phyloP scores from a whole-genome alignment of 2,329 filamentous ascomycete species.

The Arthrobotrys megalospora region DNA sequence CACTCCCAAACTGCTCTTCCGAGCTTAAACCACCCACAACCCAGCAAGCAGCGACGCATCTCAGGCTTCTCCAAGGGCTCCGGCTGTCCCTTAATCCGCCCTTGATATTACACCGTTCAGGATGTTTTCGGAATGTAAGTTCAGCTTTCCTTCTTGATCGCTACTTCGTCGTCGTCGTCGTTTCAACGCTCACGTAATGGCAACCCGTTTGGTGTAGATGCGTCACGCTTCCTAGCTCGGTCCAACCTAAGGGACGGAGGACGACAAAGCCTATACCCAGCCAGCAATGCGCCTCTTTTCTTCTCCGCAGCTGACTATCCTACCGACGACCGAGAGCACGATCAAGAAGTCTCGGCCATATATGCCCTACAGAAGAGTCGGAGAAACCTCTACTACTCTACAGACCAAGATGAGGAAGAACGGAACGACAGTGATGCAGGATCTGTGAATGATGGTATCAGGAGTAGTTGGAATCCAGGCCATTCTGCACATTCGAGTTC shows the following conservation, averaged over 20 bases:
- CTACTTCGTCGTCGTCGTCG: slow-evolving; percentile 1
- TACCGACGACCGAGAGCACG: slow-evolving; percentile 91
- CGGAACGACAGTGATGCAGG: slow-evolving; percentile 64
- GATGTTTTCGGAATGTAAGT: slow-evolving; percentile 94
- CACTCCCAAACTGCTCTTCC: slow-evolving; percentile 18
- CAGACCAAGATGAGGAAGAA: slow-evolving; percentile 76
- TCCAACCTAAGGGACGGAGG: slow-evolving; percentile 75
- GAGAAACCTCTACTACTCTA: slow-evolving; percentile 76
- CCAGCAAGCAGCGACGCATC: slow-evolving; percentile 14
- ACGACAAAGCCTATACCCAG: slow-evolving; percentile 65
- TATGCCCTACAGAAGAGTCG: slow-evolving; percentile 92
- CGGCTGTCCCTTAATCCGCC: slow-evolving; percentile 30
- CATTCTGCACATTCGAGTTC: slow-evolving; percentile 68
- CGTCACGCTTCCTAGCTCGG: slow-evolving; percentile 95
- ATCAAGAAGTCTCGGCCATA: slow-evolving; percentile 92
- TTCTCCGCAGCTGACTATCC: slow-evolving; percentile 92
- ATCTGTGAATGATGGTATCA: slow-evolving; percentile 71
- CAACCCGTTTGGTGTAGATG: slow-evolving; percentile 75
- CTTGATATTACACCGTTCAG: slow-evolving; percentile 63
- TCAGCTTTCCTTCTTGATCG: slow-evolving; percentile 19
- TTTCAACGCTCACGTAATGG: slow-evolving; percentile 50
- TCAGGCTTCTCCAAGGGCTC: slow-evolving; percentile 2
- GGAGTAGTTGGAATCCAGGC: slow-evolving; percentile 76
- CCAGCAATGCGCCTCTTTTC: slow-evolving; percentile 81
- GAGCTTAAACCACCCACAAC: slow-evolving; percentile 11